Percentiles rank a stretch among this genome's conserved stretches.
phyloP scores from a whole-genome alignment of 176 grass and related monocot species.

The Tillandsia fasciculata region DNA sequence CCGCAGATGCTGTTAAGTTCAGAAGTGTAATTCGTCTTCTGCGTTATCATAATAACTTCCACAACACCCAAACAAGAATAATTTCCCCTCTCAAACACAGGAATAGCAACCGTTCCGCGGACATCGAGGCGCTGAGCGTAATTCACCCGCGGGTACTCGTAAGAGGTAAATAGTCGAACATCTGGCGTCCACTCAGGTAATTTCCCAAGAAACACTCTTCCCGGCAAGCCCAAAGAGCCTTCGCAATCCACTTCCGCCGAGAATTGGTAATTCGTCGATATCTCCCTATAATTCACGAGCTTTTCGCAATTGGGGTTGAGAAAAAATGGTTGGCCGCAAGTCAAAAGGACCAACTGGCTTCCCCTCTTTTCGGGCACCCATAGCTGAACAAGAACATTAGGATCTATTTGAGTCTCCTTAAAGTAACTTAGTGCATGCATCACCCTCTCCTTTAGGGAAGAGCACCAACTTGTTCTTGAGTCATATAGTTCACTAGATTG shows the following conservation, averaged over 20 bases:
- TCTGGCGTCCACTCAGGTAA: constrained; percentile 96
- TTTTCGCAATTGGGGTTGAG: constrained; percentile 46
- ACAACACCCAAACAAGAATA: constrained; percentile 75
- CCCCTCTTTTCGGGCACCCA: constrained; percentile 60
- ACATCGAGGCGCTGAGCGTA: constrained; percentile 50
- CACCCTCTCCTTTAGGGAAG: constrained; percentile 45
- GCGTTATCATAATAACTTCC: constrained; percentile 72
- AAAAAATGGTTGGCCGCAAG: constrained; percentile 63
- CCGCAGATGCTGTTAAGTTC: constrained; percentile 75
- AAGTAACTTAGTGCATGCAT: constrained; percentile 46
- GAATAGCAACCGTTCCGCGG: constrained; percentile 74
- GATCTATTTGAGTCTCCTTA: constrained; percentile 41
- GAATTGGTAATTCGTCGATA: constrained; percentile 57
- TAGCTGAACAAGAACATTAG: constrained; percentile 72
- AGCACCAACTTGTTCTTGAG: neutral
- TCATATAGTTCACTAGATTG: neutral
- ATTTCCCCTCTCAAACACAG: constrained; percentile 56
- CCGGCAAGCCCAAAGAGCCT: constrained; percentile 46
- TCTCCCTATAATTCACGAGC: constrained; percentile 51
- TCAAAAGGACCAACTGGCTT: constrained; percentile 50
- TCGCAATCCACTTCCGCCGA: constrained; percentile 45
- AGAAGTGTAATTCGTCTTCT: constrained; percentile 68
- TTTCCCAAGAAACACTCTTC: constrained; percentile 70
- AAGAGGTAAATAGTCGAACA: constrained; percentile 57
- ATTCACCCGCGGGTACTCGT: constrained; percentile 57